A percentile compares a stretch with the other conserved stretches of the same genome.
Conservation (phyloP, 1,139 yeast genomes). For the Yamadazyma dendronema region DNA sequence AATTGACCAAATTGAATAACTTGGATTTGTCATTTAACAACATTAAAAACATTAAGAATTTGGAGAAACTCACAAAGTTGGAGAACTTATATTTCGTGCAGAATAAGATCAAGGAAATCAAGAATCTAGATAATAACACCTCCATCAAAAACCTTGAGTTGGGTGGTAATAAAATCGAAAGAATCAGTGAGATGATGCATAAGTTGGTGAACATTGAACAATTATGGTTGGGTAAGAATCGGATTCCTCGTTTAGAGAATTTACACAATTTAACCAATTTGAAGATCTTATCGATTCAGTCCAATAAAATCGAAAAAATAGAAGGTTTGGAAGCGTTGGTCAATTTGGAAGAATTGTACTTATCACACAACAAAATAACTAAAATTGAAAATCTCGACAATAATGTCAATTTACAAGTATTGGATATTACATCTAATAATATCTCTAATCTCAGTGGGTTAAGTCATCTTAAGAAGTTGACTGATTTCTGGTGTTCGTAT, state of each 20-base stretch:
- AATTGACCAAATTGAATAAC: slow-evolving; percentile 53
- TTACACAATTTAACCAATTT: slow-evolving; percentile 61
- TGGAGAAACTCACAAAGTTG: slow-evolving; percentile 61
- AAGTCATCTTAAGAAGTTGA: slow-evolving; percentile 61
- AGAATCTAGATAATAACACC: slow-evolving; percentile 57
- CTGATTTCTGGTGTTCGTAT: slow-evolving; percentile 93
- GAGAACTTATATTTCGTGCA: slow-evolving; percentile 82
- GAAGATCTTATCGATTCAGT: slow-evolving; percentile 80
- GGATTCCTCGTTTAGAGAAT: slow-evolving; percentile 64
- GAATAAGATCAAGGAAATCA: slow-evolving; percentile 75
- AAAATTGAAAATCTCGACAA: slow-evolving; percentile 78
- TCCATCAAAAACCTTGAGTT: slow-evolving; percentile 75
- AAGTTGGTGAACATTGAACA: slow-evolving; percentile 58
- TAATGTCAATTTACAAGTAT: slow-evolving; percentile 61
- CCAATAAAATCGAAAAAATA: slow-evolving; percentile 74
- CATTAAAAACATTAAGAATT: slow-evolving; percentile 80
- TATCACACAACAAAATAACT: slow-evolving; percentile 81
- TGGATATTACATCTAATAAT: slow-evolving; percentile 81
- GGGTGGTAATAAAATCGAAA: slow-evolving; percentile 83
- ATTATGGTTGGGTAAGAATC: slow-evolving; percentile 92
- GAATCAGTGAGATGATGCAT: slow-evolving; percentile 58
- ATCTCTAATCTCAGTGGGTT: slow-evolving; percentile 63
- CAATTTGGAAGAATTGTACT: slow-evolving; percentile 79
- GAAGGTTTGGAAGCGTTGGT: slow-evolving; percentile 76
- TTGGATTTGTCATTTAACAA: slow-evolving; percentile 90